Evolutionary conservation across 805 yeast species (phyloP), one percentile per base, ranked within the genome.

Genomic region (Yarrowia phangngaensis): DNA sequence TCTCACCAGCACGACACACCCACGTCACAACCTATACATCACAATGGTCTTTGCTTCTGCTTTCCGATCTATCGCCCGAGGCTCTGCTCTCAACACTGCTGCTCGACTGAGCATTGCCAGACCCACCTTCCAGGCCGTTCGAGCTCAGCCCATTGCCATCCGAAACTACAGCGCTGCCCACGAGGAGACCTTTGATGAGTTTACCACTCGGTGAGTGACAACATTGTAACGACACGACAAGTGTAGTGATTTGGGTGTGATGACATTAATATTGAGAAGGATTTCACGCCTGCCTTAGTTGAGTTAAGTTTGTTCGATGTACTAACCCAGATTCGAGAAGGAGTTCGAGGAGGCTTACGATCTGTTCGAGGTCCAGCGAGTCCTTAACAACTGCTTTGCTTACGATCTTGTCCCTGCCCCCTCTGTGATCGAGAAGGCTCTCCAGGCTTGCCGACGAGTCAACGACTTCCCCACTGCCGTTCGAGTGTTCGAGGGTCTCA

Each of bases 361-460:
- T 66, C 71, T 84, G 52, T 84, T 84, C 59, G 94, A 84, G 72
- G 90, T 84, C 52, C 88, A 78, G 74, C 86, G 98, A 76, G 89
- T 92, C 54, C 79, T 92, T 67, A 92, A 94, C 81, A 92, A 92
- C 75, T 88, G 95, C 70, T 92, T 92, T 75, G 85, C 97, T 12
- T 92, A 92, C 75, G 98, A 92, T 72, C 79, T 92, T 70, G 98
- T 92, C 51, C 98, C 98, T 58, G 90, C 98, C 22, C 98, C 98
- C 58, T 79, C 84, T 54, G 97, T 92, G 55, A 77, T 92, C 64
- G 95, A 86, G 72, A 85, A 84, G 71, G 98, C 98, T 40, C 76
- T 92, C 66, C 81, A 85, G 73, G 98, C 98, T 38, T 89, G 97
- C 61, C 89, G 98, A 81, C 86, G 97, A 73, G 97, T 92, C 59